Evolutionary conservation across 305 asterid species (phyloP).

Genomic region (Rubia peregrina): DNA sequence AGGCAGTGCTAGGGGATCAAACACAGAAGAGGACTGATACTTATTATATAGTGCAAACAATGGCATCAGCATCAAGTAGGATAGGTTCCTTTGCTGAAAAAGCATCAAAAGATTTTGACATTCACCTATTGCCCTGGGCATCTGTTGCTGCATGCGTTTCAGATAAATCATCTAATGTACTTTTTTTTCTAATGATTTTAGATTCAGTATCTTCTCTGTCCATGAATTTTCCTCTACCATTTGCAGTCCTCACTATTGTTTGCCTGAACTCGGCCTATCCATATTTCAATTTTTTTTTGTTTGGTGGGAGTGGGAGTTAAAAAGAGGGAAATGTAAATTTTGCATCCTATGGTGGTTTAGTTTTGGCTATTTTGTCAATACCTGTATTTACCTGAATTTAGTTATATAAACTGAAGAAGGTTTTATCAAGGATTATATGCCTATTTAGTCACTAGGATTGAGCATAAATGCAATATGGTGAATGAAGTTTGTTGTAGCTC

Average conservation of each 20-base stretch:
- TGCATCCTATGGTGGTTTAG: slow-evolving; percentile 3
- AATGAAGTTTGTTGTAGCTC: slow-evolving; percentile 1
- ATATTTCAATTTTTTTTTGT: background rate
- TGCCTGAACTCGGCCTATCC: background rate
- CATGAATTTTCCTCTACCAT: slow-evolving; percentile 8
- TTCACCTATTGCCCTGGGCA: slow-evolving; percentile 95
- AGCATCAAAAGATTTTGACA: slow-evolving; percentile 83
- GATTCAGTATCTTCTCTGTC: slow-evolving; percentile 10
- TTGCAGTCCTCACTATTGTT: background rate
- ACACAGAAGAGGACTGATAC: slow-evolving; percentile 46
- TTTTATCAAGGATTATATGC: background rate
- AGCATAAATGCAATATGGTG: background rate
- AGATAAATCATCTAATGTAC: slow-evolving; percentile 60
- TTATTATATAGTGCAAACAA: slow-evolving; percentile 73
- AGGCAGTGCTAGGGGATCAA: slow-evolving; percentile 52
- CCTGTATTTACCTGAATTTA: background rate
- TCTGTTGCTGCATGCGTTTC: slow-evolving; percentile 92
- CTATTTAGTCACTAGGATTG: background rate
- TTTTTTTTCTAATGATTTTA: slow-evolving; percentile 11
- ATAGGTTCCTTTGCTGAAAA: slow-evolving; percentile 80
- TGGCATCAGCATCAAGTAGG: slow-evolving; percentile 84
- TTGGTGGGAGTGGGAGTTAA: background rate
- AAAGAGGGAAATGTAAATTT: background rate
- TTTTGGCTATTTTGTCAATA: background rate
- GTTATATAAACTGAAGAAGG: background rate